Percentiles rank a stretch among this genome's conserved stretches.
Conservation (phyloP, 192 early-diverging fungal species). For the Coemansia sp. region DNA sequence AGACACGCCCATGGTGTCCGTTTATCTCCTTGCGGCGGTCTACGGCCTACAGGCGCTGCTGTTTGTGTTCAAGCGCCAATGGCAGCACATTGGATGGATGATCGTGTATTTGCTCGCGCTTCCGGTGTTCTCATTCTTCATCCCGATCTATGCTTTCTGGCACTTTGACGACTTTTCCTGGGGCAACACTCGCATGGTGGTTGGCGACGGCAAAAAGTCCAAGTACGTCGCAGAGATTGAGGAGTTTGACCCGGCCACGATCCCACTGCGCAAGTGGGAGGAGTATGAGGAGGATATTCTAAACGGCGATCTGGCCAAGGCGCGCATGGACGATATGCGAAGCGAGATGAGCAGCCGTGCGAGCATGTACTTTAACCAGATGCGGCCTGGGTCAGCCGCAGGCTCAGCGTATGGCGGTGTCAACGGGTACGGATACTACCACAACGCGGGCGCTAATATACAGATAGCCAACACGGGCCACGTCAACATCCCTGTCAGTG, state of each 20-base stretch:
- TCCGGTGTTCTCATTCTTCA: constrained; percentile 87
- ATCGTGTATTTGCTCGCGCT: constrained; percentile 92
- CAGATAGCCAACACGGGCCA: constrained; percentile 29
- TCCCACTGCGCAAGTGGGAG: constrained; percentile 81
- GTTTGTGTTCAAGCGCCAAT: constrained; percentile 87
- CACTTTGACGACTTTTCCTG: constrained; percentile 99
- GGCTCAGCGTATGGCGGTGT: constrained; percentile 39
- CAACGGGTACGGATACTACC: constrained; percentile 52
- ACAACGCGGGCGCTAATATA: constrained; percentile 38
- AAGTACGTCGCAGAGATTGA: constrained; percentile 65
- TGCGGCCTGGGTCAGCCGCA: constrained; percentile 48
- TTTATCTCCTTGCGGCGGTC: constrained; percentile 83
- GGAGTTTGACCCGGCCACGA: constrained; percentile 73
- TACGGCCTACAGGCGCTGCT: constrained; percentile 91
- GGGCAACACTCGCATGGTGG: constrained; percentile 95
- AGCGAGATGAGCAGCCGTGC: constrained; percentile 57
- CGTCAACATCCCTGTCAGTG: constrained; percentile 38
- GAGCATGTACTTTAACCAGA: constrained; percentile 55
- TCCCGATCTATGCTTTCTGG: constrained; percentile 96
- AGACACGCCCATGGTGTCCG: constrained; percentile 74
- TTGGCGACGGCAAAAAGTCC: constrained; percentile 77
- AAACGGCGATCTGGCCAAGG: constrained; percentile 27
- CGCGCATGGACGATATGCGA: constrained; percentile 44
- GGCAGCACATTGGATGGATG: constrained; percentile 98
- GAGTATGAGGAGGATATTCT: constrained; percentile 74